A percentile compares a stretch with the other conserved stretches of the same genome.
phyloP scores from a whole-genome alignment of 1,284 basidiomycete species.

The Pseudomicrostroma phylloplanum region DNA sequence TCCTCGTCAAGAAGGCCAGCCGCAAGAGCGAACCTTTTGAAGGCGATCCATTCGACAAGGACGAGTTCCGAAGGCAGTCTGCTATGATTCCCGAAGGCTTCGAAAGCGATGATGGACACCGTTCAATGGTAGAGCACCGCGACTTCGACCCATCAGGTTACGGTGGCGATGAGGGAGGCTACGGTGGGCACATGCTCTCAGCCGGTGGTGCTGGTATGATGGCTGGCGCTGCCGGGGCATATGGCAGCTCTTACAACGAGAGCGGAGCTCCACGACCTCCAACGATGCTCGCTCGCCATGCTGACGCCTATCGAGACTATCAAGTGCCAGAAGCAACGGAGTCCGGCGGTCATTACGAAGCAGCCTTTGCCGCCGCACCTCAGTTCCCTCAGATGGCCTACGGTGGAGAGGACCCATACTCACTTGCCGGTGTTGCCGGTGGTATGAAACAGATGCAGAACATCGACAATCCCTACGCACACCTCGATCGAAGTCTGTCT shows the following conservation, averaged over 20 bases:
- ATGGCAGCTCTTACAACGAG: slow-evolving; percentile 25
- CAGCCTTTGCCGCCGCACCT: slow-evolving; percentile 22
- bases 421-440: slow-evolving; percentile 31
- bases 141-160: slow-evolving; percentile 11
- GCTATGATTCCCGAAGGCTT: slow-evolving; percentile 48
- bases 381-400: slow-evolving; percentile 36
- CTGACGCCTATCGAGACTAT: slow-evolving; percentile 12
- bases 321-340: slow-evolving; percentile 15
- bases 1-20: slow-evolving; percentile 46
- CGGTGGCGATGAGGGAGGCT: slow-evolving; percentile 7
- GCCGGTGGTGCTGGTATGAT: slow-evolving; percentile 20
- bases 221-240: slow-evolving; percentile 26
- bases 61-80: slow-evolving; percentile 46
- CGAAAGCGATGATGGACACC: slow-evolving; percentile 36
- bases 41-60: slow-evolving; percentile 47
- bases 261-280: slow-evolving; percentile 49
- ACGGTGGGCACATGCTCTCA: slow-evolving; percentile 7
- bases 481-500: slow-evolving; percentile 26
- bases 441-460: slow-evolving; percentile 23
- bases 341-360: slow-evolving; percentile 8
- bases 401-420: slow-evolving; percentile 35
- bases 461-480: slow-evolving; percentile 41
- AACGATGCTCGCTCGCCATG: slow-evolving; percentile 49
- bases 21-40: slow-evolving; percentile 45
- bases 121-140: slow-evolving; percentile 35